Evolutionary conservation across 2,329 filamentous ascomycete genomes (phyloP).

Genomic region (Aspergillus nomiae): DNA sequence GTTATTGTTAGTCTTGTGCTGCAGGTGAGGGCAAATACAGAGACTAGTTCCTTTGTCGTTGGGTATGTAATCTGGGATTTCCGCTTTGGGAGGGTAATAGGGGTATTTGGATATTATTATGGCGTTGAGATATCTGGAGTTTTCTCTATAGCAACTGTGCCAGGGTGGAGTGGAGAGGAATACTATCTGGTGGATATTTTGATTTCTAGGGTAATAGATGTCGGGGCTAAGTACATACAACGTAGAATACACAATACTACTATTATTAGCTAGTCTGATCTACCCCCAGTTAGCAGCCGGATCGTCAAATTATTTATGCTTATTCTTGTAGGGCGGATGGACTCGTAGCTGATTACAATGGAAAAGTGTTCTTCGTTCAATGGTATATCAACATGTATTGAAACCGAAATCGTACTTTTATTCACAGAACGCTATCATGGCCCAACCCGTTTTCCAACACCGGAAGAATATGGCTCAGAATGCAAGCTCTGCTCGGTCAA

Average conservation of each 20-base stretch:
- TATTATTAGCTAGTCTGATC: background rate
- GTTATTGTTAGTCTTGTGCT: background rate
- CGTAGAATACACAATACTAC: no score
- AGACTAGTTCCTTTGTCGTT: conserved; percentile 12
- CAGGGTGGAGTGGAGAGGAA: background rate
- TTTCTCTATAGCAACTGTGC: no score
- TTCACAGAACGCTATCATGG: conserved; percentile 2
- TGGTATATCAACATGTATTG: background rate
- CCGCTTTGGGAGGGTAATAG: conserved; percentile 13
- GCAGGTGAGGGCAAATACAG: conserved; percentile 9
- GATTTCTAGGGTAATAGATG: background rate
- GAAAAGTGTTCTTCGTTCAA: background rate
- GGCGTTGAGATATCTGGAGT: background rate
- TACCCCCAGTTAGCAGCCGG: background rate
- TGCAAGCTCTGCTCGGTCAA: background rate
- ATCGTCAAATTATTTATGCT: background rate
- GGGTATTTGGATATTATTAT: conserved; percentile 1
- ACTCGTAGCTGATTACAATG: background rate
- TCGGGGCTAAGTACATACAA: background rate
- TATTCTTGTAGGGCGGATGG: background rate
- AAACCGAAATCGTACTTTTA: conserved; percentile 1
- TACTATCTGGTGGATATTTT: background rate
- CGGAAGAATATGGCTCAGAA: background rate
- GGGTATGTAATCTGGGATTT: conserved; percentile 14
- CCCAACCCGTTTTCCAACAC: conserved; percentile 3